Evolutionary conservation across 805 yeast species (phyloP).

Genomic region (Wickerhamiella slavikovae): DNA sequence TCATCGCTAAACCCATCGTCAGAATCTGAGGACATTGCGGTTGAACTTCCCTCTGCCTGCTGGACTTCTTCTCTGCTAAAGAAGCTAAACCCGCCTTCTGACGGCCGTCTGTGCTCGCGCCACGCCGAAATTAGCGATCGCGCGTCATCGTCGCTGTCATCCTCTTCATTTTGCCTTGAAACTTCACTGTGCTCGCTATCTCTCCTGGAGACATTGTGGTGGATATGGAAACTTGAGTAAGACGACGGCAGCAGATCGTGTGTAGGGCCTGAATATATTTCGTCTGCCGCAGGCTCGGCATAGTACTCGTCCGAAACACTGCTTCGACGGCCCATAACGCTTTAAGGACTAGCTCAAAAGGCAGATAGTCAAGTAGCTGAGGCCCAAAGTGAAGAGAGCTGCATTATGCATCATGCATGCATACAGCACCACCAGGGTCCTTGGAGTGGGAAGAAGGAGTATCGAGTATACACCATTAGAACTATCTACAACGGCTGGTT

Average conservation of each 20-base stretch:
- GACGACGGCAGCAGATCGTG: slow-evolving; percentile 52
- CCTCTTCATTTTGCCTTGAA: not conserved
- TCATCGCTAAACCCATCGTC: slow-evolving; percentile 8
- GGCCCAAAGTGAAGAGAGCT: too few relatives aligned
- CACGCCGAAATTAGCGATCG: not conserved
- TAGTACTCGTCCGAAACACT: slow-evolving; percentile 15
- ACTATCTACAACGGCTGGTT: not conserved
- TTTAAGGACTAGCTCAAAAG: too few relatives aligned
- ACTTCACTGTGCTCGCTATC: slow-evolving; percentile 5
- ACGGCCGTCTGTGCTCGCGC: too few relatives aligned
- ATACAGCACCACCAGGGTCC: not conserved
- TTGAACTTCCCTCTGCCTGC: slow-evolving; percentile 63
- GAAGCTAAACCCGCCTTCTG: slow-evolving; percentile 35
- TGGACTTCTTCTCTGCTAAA: slow-evolving; percentile 71
- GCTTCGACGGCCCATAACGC: too few relatives aligned
- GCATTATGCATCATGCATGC: too few relatives aligned
- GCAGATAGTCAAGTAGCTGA: not conserved
- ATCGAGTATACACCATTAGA: not conserved
- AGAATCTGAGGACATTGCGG: slow-evolving; percentile 32
- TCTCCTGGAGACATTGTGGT: slow-evolving; percentile 7
- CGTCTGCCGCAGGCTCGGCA: slow-evolving; percentile 20
- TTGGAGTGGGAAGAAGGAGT: not conserved
- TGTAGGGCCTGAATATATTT: slow-evolving; percentile 54
- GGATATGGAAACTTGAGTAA: slow-evolving; percentile 42
- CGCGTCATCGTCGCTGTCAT: slow-evolving; percentile 1